phyloP scores from a whole-genome alignment of 2,329 filamentous ascomycete genomes.

The Rhinocladiella similis region DNA sequence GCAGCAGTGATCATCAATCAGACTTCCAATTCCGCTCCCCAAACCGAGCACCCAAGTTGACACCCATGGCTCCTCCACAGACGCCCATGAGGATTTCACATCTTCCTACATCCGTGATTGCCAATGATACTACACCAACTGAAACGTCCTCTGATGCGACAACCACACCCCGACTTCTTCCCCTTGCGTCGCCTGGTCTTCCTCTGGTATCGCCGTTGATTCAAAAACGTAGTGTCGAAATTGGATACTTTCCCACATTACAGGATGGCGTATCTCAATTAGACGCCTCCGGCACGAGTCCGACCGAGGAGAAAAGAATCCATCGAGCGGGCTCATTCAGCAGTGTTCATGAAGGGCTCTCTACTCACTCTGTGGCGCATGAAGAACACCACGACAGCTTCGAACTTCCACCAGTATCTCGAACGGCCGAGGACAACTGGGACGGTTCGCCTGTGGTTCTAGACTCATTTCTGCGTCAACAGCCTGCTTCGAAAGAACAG shows the following conservation, averaged over 20 bases:
- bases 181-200: conserved; percentile 41
- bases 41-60: neutral
- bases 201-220: conserved; percentile 42
- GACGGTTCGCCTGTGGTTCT: too few species aligned
- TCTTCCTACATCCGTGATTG: neutral
- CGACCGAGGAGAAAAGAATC: neutral
- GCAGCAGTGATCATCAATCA: too few species aligned
- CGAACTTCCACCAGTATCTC: neutral
- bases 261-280: conserved; percentile 19
- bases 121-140: neutral
- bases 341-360: too few species aligned
- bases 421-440: too few species aligned
- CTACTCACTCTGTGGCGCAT: too few species aligned
- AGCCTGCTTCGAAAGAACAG: too few species aligned
- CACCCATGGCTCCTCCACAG: conserved; percentile 20
- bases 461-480: too few species aligned
- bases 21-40: too few species aligned
- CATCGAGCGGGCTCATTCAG: neutral
- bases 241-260: conserved; percentile 36
- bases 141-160: conserved; percentile 7
- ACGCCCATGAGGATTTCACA: conserved; percentile 10
- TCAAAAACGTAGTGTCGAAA: conserved; percentile 27
- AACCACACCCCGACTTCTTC: conserved; percentile 38
- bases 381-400: neutral
- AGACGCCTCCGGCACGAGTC: conserved; percentile 19